These are phyloP conservation scores for Aspergillus egyptiacus DNA, from an alignment of 495 filamentous ascomycete genomes.

Conservation along the genomic window DNA sequence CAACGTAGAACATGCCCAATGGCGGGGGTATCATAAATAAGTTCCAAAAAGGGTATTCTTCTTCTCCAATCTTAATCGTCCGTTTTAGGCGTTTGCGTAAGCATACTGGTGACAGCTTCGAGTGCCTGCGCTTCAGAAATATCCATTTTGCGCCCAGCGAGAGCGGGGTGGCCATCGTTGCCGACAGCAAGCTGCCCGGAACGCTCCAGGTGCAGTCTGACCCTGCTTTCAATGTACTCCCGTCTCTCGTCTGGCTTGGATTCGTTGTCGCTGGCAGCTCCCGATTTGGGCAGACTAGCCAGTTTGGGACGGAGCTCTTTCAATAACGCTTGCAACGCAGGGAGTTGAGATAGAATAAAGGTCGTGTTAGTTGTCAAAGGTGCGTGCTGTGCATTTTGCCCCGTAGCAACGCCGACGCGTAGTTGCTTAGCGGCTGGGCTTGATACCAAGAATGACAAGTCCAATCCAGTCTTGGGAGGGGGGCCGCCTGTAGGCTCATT, in stretches of 20 bases:
- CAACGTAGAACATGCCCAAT: background rate
- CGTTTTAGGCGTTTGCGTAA: constrained; percentile 30
- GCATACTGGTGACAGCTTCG: constrained; percentile 39
- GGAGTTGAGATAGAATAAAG: constrained; percentile 77
- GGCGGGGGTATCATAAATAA: background rate
- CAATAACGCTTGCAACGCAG: constrained; percentile 63
- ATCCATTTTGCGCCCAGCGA: constrained; percentile 39
- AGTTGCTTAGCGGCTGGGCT: constrained; percentile 40
- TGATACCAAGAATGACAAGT: constrained; percentile 50
- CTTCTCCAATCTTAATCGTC: constrained; percentile 12
- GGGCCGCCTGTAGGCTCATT: constrained; percentile 12
- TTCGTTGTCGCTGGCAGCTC: constrained; percentile 29
- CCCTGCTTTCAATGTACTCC: constrained; percentile 71
- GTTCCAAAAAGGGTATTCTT: background rate
- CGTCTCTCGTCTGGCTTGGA: constrained; percentile 50
- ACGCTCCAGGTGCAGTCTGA: constrained; percentile 42
- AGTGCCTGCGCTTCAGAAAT: constrained; percentile 42
- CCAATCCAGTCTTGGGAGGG: constrained; percentile 23
- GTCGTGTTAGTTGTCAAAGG: constrained; percentile 67
- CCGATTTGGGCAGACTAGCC: constrained; percentile 42
- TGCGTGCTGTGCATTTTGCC: constrained; percentile 31
- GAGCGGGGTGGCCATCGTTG: constrained; percentile 31
- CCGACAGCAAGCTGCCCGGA: constrained; percentile 38
- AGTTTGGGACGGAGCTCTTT: constrained; percentile 56
- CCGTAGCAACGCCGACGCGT: constrained; percentile 37